Base-by-base conservation (phyloP, 441 rosid genomes). In the Monsonia emarginata region DNA sequence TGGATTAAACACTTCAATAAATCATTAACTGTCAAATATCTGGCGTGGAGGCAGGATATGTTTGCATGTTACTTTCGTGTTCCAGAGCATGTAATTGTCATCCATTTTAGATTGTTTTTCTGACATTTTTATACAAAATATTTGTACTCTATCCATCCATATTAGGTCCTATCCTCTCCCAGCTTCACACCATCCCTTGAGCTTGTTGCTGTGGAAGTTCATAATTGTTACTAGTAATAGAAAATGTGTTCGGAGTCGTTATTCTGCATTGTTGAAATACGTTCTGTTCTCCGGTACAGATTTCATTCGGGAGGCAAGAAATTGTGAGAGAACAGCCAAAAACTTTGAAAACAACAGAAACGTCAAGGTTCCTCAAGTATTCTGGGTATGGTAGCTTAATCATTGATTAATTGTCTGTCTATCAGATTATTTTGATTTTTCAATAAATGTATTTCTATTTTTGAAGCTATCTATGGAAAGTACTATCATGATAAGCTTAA, bases 291-390 rank as follows among this genome's bases (percentile, higher is more conserved):
- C 67, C 2, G 70, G 25, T 56, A 52, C 86, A 91, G 97, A 92
- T 87, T 92, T 92, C 79, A 78, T 82, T 61, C 90, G 84, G 72
- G 98, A 92, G 83, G 95, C 88, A 14, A 85, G 74, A 79, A 92
- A 88, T 78, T 80, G 90, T 13, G 95, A 86, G 79, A 85, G 75
- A 72, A 86, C 87, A 64, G 90, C 91, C 63, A 79, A 74, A 62
- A 81, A 88, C 78, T 88, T 91, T 50, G 80, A 76, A 69, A 77
- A 69, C 74, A 89, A 86, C 68, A 78, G 78, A 46, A 70, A 70
- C 65, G 81, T 92, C 64, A 76, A 65, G 68, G 74, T 92, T 75
- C 98, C 98, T 61, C 69, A 1, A 11, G 81, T 89, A 54, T 81
- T 80, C 75, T 89, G 93, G 98, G 97, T 91, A 85, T 61, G 78